phyloP scores from a whole-genome alignment of 2,329 filamentous ascomycete species.

The Cadophora malorum region DNA sequence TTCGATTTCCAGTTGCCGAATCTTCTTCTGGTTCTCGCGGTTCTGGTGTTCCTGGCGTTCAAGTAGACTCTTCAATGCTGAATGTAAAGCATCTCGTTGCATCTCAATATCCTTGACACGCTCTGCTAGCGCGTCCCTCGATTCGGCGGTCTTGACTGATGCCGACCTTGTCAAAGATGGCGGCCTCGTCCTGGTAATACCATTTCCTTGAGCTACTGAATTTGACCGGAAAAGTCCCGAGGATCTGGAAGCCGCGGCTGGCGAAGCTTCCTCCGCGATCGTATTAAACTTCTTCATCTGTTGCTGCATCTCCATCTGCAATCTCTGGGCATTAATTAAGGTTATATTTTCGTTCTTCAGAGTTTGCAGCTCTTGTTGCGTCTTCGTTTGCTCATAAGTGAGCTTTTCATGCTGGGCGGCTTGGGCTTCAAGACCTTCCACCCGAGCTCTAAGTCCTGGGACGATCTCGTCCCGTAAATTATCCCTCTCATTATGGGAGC shows the following conservation, averaged over 20 bases:
- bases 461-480: constrained; percentile 89
- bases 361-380: constrained; percentile 83
- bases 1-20: constrained; percentile 77
- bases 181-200: constrained; percentile 40
- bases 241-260: constrained; percentile 24
- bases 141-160: constrained; percentile 53
- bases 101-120: constrained; percentile 90
- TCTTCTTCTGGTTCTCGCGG: constrained; percentile 81
- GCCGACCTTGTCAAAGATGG: constrained; percentile 63
- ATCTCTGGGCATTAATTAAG: constrained; percentile 51
- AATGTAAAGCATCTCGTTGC: constrained; percentile 91
- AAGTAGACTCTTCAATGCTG: constrained; percentile 82
- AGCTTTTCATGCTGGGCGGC: constrained; percentile 75
- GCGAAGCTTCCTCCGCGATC: constrained; percentile 64
- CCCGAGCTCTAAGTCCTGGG: constrained; percentile 75
- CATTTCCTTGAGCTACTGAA: constrained; percentile 60
- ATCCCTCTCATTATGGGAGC: constrained; percentile 85
- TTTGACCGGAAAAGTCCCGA: constrained; percentile 67
- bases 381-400: constrained; percentile 79
- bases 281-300: constrained; percentile 60
- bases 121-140: constrained; percentile 74
- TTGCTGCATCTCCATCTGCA: constrained; percentile 54
- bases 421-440: constrained; percentile 80
- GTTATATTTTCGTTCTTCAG: constrained; percentile 72
- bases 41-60: constrained; percentile 86